These are phyloP conservation scores for Yamadazyma siamensis DNA, from an alignment of 1,139 yeast species.

Conservation along the genomic window DNA sequence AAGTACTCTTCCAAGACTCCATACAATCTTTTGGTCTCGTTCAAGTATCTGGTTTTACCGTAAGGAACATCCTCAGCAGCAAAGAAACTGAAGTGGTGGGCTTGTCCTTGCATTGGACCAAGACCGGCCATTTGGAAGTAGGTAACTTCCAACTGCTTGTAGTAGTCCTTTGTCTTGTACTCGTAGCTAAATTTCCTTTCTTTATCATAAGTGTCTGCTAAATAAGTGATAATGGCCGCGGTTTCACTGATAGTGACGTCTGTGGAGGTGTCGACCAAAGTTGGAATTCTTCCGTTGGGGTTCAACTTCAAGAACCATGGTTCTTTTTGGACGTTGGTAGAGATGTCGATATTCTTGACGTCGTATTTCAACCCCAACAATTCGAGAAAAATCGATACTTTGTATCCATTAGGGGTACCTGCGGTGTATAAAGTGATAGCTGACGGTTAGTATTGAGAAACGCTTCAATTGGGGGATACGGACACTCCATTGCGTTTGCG, in stretches of 20 bases:
- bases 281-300: conserved; percentile 66
- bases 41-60: conserved; percentile 49
- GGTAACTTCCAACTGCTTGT: conserved; percentile 48
- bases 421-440: conserved; percentile 30
- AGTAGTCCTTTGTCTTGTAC: conserved; percentile 43
- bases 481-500: too few relatives aligned
- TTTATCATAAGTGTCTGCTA: conserved; percentile 56
- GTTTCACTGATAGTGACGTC: conserved; percentile 52
- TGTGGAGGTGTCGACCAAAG: conserved; percentile 43
- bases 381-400: conserved; percentile 47
- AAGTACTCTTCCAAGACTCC: conserved; percentile 51
- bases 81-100: conserved; percentile 39
- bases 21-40: conserved; percentile 51
- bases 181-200: conserved; percentile 48
- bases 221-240: conserved; percentile 55
- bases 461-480: too few relatives aligned
- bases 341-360: conserved; percentile 38
- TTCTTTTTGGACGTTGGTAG: conserved; percentile 38
- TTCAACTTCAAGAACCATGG: conserved; percentile 52
- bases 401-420: conserved; percentile 56
- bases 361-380: conserved; percentile 48
- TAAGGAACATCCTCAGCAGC: conserved; percentile 50
- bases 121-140: conserved; percentile 57
- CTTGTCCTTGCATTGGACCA: conserved; percentile 64
- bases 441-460: conserved; percentile 3